These are phyloP conservation scores for Cladorrhinum sp. DNA, from an alignment of 2,329 filamentous ascomycete genomes.

Conservation along the genomic window DNA sequence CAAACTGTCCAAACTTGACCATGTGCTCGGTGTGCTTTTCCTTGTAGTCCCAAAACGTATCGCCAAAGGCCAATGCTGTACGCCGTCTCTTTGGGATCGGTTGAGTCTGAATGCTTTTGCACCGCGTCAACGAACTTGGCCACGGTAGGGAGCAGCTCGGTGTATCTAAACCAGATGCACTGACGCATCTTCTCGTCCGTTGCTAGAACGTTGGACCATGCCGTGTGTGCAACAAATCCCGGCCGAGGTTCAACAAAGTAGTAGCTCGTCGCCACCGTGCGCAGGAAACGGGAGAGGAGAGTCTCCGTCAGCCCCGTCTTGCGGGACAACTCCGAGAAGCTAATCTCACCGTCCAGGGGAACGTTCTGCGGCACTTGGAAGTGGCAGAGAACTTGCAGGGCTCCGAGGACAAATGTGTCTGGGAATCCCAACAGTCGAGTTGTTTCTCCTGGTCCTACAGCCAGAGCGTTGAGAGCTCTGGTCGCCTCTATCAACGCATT, in stretches of 20 bases:
- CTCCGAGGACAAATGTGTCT: constrained; percentile 11
- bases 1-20: constrained; percentile 14
- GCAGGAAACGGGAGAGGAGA: constrained; percentile 11
- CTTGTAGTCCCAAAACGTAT: constrained; percentile 18
- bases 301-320: constrained; percentile 12
- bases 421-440: constrained; percentile 11
- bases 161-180: constrained; percentile 15
- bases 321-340: constrained; percentile 8
- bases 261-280: constrained; percentile 17
- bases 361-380: constrained; percentile 15
- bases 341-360: constrained; percentile 3
- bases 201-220: constrained; percentile 13
- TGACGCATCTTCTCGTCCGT: constrained; percentile 17
- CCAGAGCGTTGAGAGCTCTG: constrained; percentile 15
- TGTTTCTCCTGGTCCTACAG: constrained; percentile 13
- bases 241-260: constrained; percentile 14
- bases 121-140: constrained; percentile 17
- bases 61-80: constrained; percentile 14
- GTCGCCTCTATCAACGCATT: constrained; percentile 15
- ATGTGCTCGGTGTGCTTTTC: constrained; percentile 18
- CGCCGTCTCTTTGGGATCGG: constrained; percentile 14
- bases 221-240: constrained; percentile 15
- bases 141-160: constrained; percentile 15
- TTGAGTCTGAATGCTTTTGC: constrained; percentile 8
- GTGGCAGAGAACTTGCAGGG: constrained; percentile 18